Base-by-base conservation (phyloP, 2,329 filamentous ascomycete species). In the Ophioceras dolichostomum region DNA sequence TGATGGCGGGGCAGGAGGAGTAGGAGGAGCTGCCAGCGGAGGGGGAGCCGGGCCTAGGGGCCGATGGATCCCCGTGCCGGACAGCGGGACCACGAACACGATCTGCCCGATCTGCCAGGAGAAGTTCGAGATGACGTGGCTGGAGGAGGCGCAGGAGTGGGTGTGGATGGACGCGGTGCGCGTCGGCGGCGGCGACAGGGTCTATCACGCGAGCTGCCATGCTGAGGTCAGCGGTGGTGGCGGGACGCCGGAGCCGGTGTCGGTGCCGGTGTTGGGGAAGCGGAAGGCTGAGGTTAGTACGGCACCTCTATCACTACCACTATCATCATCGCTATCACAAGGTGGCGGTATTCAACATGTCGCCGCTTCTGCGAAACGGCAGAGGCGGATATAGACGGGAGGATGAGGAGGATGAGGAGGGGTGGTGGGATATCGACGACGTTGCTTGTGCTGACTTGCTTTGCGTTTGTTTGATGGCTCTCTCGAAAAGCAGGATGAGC, bases 91-190 rank as follows among this genome's bases (percentile, higher is more conserved):
- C 19, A 74, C 80, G 41, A 88, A 86, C 52, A 81, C 76, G 13
- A 72, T 83, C 1, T 98, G 91, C 52, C 86, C 87, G 2, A 94
- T 98, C 48, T 96, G 91, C 56, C 88, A 94, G 56, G 91, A 98
- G 55, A 82, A 83, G 46, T 96, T 98, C 49, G 83, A 93, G 60
- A 86, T 83, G 46, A 82, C 83, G 45, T 96, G 87, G 82, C 78
- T 89, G 6, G 86, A 93, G 49, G 86, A 93, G 44, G 83, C 83
- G 14, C 87, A 96, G 58, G 89, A 98, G 52, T 96, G 88, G 73
- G 89, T 98, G 29, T 96, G 91, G 84, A 80, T 86, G 57, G 89
- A 98, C 57, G 84, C 89, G 1, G 68, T 83, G 36, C 73, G 80
- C 45, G 75, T 93, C 21, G 83, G 83, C 19, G 83, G 81, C 26